Percentiles rank a stretch among this genome's conserved stretches.
Conservation (phyloP, 225 moss, liverwort and hornwort species). For the Polytrichum commune region DNA sequence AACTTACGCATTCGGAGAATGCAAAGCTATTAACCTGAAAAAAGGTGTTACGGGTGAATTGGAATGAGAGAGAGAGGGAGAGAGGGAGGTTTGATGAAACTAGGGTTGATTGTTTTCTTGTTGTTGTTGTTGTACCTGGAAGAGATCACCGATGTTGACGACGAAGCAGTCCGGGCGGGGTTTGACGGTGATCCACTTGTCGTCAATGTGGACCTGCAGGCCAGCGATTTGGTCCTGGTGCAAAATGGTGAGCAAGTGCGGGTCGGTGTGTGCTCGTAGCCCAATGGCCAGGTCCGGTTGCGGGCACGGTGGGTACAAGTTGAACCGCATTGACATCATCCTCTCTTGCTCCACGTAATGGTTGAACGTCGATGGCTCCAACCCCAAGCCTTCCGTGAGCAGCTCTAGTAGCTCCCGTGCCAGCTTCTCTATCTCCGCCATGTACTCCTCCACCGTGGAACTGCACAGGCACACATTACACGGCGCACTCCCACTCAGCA, state of each 20-base stretch:
- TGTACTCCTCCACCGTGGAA: conserved; percentile 54
- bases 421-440: conserved; percentile 47
- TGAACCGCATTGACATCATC: conserved; percentile 63
- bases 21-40: too few relatives aligned
- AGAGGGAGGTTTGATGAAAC: too few relatives aligned
- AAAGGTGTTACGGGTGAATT: too few relatives aligned
- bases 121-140: conserved; percentile 35
- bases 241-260: conserved; percentile 60
- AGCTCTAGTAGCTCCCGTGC: conserved; percentile 40
- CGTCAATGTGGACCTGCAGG: conserved; percentile 57
- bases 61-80: too few relatives aligned
- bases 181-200: conserved; percentile 59
- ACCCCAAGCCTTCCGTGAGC: conserved; percentile 50
- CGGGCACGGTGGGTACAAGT: conserved; percentile 61
- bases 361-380: conserved; percentile 45
- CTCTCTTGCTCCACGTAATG: conserved; percentile 52
- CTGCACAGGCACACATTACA: conserved; percentile 16
- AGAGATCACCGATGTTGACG: conserved; percentile 62
- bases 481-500: too few relatives aligned
- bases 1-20: too few relatives aligned
- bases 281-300: conserved; percentile 55
- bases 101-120: too few relatives aligned
- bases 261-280: conserved; percentile 60
- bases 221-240: conserved; percentile 66
- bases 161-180: conserved; percentile 62